phyloP scores from a whole-genome alignment of 1,284 basidiomycete genomes.

The Coniferiporia sulphurascens region DNA sequence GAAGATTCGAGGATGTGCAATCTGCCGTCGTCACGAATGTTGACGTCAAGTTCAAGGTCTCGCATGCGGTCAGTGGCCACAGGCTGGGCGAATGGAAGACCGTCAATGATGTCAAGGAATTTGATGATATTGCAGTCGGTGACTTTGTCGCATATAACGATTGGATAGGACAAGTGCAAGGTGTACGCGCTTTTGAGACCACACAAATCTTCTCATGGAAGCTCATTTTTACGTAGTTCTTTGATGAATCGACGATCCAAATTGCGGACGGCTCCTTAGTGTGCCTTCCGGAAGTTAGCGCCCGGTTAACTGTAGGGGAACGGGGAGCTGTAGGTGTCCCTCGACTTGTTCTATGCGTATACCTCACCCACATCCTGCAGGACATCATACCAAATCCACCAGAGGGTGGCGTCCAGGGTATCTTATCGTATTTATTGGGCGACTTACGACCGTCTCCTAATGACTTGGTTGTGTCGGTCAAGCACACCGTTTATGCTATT shows the following conservation, averaged over 20 bases:
- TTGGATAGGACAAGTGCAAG: slow-evolving; percentile 84
- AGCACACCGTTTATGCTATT: slow-evolving; percentile 76
- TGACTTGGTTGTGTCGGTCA: slow-evolving; percentile 70
- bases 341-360: slow-evolving; percentile 1
- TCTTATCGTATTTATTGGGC: slow-evolving; percentile 44
- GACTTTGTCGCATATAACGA: slow-evolving; percentile 81
- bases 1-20: slow-evolving; percentile 63
- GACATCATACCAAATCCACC: slow-evolving; percentile 59
- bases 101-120: slow-evolving; percentile 53
- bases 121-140: slow-evolving; percentile 62
- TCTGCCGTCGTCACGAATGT: slow-evolving; percentile 74
- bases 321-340: slow-evolving; percentile 48
- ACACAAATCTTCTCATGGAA: neutral
- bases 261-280: slow-evolving; percentile 54
- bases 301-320: slow-evolving; percentile 66
- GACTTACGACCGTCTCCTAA: slow-evolving; percentile 37
- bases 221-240: slow-evolving; percentile 48
- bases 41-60: slow-evolving; percentile 56
- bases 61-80: slow-evolving; percentile 71
- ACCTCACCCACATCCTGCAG: slow-evolving; percentile 30
- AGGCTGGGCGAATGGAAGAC: slow-evolving; percentile 61
- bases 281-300: slow-evolving; percentile 70
- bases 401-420: slow-evolving; percentile 36
- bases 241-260: slow-evolving; percentile 78
- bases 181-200: slow-evolving; percentile 8